Percentiles rank a stretch among this genome's conserved stretches.
Evolutionary conservation across 805 yeast genomes (phyloP).

Genomic region (Teunomyces kruisii): DNA sequence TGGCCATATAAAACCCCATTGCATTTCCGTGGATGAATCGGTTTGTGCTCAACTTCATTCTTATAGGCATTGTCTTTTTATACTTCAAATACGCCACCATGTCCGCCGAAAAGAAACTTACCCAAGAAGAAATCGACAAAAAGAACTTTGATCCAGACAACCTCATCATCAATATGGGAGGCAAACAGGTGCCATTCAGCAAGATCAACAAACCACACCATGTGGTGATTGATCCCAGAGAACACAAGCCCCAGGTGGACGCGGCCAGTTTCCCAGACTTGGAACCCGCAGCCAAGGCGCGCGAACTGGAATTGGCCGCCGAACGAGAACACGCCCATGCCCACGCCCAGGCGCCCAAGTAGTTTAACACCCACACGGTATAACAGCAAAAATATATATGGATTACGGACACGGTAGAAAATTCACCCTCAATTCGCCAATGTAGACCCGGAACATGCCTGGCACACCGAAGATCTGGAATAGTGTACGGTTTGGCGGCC

Average conservation of each 20-base stretch:
- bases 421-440: no score
- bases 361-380: no score
- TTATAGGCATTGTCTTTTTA: slow-evolving; percentile 5
- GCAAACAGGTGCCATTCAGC: slow-evolving; percentile 36
- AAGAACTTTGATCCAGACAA: slow-evolving; percentile 19
- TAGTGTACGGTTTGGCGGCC: no score
- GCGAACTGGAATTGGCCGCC: no score
- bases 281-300: slow-evolving; percentile 30
- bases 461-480: no score
- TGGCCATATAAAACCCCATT: background rate
- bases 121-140: slow-evolving; percentile 9
- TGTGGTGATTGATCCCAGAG: slow-evolving; percentile 23
- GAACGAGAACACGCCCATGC: no score
- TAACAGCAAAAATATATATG: no score
- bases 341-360: no score
- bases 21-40: background rate
- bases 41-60: background rate
- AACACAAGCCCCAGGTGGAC: slow-evolving; percentile 23
- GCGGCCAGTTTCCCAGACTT: slow-evolving; percentile 30
- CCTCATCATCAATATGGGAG: slow-evolving; percentile 32
- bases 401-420: no score
- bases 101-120: slow-evolving; percentile 4
- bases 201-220: slow-evolving; percentile 41
- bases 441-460: no score
- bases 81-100: slow-evolving; percentile 6